Conservation (phyloP, 495 filamentous ascomycete genomes). For the Xylaria sp. region DNA sequence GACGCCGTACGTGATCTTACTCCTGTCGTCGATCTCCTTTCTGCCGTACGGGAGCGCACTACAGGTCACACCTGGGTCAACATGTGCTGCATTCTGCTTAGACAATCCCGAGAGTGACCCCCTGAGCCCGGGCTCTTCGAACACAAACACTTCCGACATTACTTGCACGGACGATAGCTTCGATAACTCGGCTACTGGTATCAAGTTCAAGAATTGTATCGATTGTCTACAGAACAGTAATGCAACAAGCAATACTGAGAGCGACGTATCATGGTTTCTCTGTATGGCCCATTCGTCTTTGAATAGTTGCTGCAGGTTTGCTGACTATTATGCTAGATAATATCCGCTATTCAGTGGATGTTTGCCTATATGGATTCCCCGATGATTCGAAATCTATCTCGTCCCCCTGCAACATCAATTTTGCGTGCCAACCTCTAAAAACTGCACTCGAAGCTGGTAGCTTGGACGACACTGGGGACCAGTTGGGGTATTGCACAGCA, state of each 20-base stretch:
- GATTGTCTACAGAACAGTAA: constrained; percentile 65
- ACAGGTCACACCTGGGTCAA: constrained; percentile 57
- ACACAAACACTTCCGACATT: constrained; percentile 60
- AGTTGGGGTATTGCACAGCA: constrained; percentile 41
- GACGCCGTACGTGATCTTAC: constrained; percentile 25
- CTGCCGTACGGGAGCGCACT: constrained; percentile 33
- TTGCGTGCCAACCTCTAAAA: constrained; percentile 38
- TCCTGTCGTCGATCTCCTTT: constrained; percentile 30
- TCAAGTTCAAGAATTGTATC: constrained; percentile 63
- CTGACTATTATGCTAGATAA: constrained; percentile 41
- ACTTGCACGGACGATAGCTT: constrained; percentile 61
- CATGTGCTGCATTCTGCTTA: constrained; percentile 58
- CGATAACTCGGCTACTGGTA: constrained; percentile 50
- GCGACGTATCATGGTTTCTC: constrained; percentile 66
- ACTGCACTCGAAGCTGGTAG: constrained; percentile 34
- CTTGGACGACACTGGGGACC: constrained; percentile 32
- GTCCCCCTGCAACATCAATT: constrained; percentile 42
- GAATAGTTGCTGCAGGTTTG: background rate
- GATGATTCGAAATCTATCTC: constrained; percentile 34
- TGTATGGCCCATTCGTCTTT: constrained; percentile 38
- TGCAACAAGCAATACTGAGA: constrained; percentile 54
- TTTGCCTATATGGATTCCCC: constrained; percentile 48
- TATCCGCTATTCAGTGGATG: constrained; percentile 49
- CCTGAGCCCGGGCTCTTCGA: constrained; percentile 42
- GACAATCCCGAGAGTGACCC: constrained; percentile 38